Percentiles rank a stretch among this genome's conserved stretches.
phyloP scores from a whole-genome alignment of 345 rosid species.

The Tarenaya hassleriana region DNA sequence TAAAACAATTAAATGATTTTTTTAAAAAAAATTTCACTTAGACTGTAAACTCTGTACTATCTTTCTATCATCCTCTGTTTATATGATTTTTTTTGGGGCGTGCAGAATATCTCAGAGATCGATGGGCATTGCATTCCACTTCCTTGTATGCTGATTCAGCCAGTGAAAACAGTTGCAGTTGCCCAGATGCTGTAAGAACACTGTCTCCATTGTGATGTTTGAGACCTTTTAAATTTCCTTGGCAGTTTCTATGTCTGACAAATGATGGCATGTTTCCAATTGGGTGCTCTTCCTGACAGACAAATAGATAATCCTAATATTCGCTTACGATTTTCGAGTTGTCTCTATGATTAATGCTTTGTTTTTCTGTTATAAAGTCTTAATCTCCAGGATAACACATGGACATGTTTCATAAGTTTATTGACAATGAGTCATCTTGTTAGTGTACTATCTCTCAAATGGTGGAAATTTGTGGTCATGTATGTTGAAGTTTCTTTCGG shows the following conservation, averaged over 20 bases:
- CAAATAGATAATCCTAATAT: conserved; percentile 3
- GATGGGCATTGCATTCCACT: conserved; percentile 33
- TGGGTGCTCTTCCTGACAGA: conserved; percentile 6
- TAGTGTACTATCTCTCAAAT: background rate
- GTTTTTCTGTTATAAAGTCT: background rate
- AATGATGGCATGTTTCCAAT: conserved; percentile 5
- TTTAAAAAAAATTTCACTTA: conserved; percentile 2
- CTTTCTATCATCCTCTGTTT: conserved; percentile 22
- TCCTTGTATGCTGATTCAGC: conserved; percentile 52
- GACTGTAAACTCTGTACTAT: conserved; percentile 14
- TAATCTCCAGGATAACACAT: conserved; percentile 17
- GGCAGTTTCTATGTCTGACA: conserved; percentile 1
- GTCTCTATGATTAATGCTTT: background rate
- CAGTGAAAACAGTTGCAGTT: conserved; percentile 46
- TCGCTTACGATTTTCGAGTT: background rate
- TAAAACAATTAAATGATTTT: conserved; percentile 2
- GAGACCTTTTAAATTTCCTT: conserved; percentile 7
- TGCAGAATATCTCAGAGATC: conserved; percentile 44
- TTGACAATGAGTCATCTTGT: too few relatives aligned
- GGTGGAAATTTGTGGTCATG: conserved; percentile 7
- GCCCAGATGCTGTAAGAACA: conserved; percentile 57
- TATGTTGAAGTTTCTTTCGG: background rate
- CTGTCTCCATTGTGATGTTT: conserved; percentile 5
- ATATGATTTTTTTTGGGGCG: conserved; percentile 14
- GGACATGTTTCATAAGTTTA: conserved; percentile 1